Evolutionary conservation across 495 filamentous ascomycete genomes (phyloP).

Genomic region (Penicillium verhagenii): DNA sequence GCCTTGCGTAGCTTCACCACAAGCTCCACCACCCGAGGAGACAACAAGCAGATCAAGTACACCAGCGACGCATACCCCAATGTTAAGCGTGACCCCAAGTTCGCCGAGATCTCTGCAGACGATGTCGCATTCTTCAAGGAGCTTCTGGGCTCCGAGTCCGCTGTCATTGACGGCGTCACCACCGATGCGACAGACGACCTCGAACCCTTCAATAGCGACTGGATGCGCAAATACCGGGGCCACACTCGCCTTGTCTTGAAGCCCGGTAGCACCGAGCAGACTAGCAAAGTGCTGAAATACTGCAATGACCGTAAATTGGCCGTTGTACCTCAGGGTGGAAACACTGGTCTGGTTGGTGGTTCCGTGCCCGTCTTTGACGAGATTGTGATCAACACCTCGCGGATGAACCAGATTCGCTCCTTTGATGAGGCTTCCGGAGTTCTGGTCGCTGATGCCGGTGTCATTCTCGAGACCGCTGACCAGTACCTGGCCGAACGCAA

Average conservation of each 20-base stretch:
- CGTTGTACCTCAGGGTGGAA: constrained; percentile 97
- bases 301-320: constrained; percentile 89
- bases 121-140: constrained; percentile 79
- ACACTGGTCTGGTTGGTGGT: constrained; percentile 92
- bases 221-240: constrained; percentile 98
- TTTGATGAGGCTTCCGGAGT: constrained; percentile 94
- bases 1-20: constrained; percentile 36
- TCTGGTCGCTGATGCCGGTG: constrained; percentile 85
- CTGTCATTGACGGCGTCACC: constrained; percentile 81
- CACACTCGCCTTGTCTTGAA: constrained; percentile 85
- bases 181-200: constrained; percentile 72
- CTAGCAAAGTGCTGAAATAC: constrained; percentile 85
- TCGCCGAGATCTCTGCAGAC: constrained; percentile 62
- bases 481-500: constrained; percentile 72
- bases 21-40: constrained; percentile 27
- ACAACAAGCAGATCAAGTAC: constrained; percentile 57
- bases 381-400: constrained; percentile 84
- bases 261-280: constrained; percentile 75
- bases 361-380: constrained; percentile 97
- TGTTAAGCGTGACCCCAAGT: constrained; percentile 73
- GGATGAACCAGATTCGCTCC: constrained; percentile 85
- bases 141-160: constrained; percentile 70
- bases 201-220: constrained; percentile 92
- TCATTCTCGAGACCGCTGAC: constrained; percentile 86
- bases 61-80: constrained; percentile 85